Evolutionary conservation across 306 rosid species (phyloP), one percentile per base, ranked within the genome.

Genomic region (Prinsepia uniflora): DNA sequence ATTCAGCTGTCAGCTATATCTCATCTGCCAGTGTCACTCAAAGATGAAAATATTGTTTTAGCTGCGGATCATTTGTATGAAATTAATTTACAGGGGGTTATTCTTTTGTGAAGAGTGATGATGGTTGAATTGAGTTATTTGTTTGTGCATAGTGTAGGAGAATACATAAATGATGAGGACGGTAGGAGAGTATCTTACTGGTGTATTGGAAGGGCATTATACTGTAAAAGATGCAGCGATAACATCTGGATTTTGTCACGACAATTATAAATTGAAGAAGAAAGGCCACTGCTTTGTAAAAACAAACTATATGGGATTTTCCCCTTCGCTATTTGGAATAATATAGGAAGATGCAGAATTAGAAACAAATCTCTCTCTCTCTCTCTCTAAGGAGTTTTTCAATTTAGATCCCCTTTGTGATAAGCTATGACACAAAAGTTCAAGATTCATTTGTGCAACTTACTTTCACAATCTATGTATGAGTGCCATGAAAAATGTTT

Each of bases 1-100:
- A 22, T 39, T 60, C 24, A 8, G 30, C 30, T 24, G 42, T 54
- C 44, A 57, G 36, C 58, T 68, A 62, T 77, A 42, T 65, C 45
- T 53, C 30, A 61, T 77, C 69, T 59, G 12, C 20, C 22, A 42
- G 50, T 76, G 65, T 57, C 45, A 71, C 43, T 19, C 53, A 63
- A 81, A 68, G 78, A 75, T 71, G 68, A 65, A 17, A 54, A 58
- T 71, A 46, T 59, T 17, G 4, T 49, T 24, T 9, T 36, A 1
- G 36, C 2, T 30, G 36, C 36, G 2, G 36, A 30, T 30, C 36
- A 30, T 30, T 30, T 30, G 3, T 3, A 30, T 30, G 36, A 30
- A 30, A 30, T 49, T 24, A 50, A 14, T 67, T n/a, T n/a, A 8
- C 17, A 13, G 72, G 4, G 3, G 63, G 15, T 54, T 22, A 41